Base-by-base conservation (phyloP, 441 rosid genomes). In the Erodium texanum region DNA sequence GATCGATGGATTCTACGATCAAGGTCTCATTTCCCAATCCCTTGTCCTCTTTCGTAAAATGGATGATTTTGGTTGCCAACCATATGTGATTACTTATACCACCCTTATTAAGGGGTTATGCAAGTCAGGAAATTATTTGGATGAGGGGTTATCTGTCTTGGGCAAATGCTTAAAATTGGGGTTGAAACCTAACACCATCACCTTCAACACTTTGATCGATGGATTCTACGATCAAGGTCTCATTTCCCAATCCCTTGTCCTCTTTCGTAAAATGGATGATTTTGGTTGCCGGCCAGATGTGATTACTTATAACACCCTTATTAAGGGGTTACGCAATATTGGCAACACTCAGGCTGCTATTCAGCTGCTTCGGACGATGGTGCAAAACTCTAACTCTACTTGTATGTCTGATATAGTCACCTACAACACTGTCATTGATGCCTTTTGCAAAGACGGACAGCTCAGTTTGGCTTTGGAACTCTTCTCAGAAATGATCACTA, bases 391-490 rank as follows among this genome's bases (percentile, higher is more conserved):
- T n/a, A 62, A 56, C 66, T 69, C 16, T 11, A 52, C 23, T 58
- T 70, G 65, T 66, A 61, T 32, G 18, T 63, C 76, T 1, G 50
- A 64, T 71, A 29, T 65, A 12, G 14, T 62, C 4, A 56, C 62
- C 6, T 76, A 66, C 36, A 70, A 48, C 71, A 16, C 71, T 59
- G 34, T 81, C 43, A 66, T 81, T 48, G 67, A 79, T 70, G 73
- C 71, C 16, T 71, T 69, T 32, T 74, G 74, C 43, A 27, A 27
- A 27, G 32, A 27, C 32, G 1, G 1, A 4, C 32, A 27, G 32
- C 32, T 27, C 4, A 1, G 2, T 43, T 62, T 68, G 67, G 84
- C 83, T 0, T 27, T 65, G 52, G 63, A 45, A n/a, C 18, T 81
- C 19, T 74, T 75, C 12, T 15, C 2, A 6, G 66, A 76, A 36